A percentile compares a stretch with the other conserved stretches of the same genome.
Evolutionary conservation across 2,329 filamentous ascomycete genomes (phyloP).

Genomic region (Calycina herbarum): DNA sequence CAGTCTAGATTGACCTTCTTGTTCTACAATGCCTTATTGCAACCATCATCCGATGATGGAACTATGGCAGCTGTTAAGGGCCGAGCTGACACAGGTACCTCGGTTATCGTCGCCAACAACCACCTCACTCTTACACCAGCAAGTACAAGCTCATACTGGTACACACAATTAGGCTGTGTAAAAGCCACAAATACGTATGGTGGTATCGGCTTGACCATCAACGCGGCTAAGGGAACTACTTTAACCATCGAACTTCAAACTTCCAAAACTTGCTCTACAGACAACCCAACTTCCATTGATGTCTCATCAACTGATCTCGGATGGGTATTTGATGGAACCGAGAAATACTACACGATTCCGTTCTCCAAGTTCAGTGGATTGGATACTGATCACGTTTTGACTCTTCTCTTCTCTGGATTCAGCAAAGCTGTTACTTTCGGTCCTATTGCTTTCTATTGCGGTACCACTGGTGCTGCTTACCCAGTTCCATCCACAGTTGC

Average conservation of each 20-base stretch:
- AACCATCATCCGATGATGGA: constrained; percentile 56
- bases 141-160: constrained; percentile 54
- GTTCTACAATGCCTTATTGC: constrained; percentile 58
- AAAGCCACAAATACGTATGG: constrained; percentile 52
- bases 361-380: constrained; percentile 53
- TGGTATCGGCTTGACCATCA: constrained; percentile 56
- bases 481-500: constrained; percentile 44
- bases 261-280: constrained; percentile 41
- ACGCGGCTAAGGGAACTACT: constrained; percentile 51
- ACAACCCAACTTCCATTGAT: constrained; percentile 35
- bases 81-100: constrained; percentile 38
- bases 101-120: constrained; percentile 53
- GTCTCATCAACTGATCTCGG: constrained; percentile 49
- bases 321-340: constrained; percentile 60
- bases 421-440: constrained; percentile 51
- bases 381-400: constrained; percentile 52
- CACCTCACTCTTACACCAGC: constrained; percentile 53
- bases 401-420: constrained; percentile 51
- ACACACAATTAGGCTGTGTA: constrained; percentile 55
- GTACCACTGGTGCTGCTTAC: constrained; percentile 50
- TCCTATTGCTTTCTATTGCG: constrained; percentile 60
- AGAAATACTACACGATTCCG: constrained; percentile 59
- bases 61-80: constrained; percentile 45
- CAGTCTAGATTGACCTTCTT: constrained; percentile 62
- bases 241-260: constrained; percentile 54